Percentiles rank a stretch among this genome's conserved stretches.
Conservation (phyloP, 345 rosid species). For the Citrus maxima region DNA sequence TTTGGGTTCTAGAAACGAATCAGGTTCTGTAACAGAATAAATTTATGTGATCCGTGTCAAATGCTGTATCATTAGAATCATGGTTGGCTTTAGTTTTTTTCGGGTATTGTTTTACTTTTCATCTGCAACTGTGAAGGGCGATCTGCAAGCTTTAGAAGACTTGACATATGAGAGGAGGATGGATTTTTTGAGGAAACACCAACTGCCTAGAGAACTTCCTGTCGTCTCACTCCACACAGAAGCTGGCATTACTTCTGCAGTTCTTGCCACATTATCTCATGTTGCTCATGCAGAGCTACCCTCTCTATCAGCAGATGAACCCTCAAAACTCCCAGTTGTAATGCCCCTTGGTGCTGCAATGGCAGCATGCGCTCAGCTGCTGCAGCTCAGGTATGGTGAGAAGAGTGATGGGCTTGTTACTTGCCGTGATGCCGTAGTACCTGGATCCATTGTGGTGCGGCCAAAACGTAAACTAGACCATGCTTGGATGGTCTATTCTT, state of each 20-base stretch:
- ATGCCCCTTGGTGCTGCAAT: constrained; percentile 93
- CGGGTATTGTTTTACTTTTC: background rate
- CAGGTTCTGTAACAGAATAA: background rate
- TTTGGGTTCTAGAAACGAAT: background rate
- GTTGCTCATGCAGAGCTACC: constrained; percentile 94
- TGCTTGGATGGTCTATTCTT: constrained; percentile 98
- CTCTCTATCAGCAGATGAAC: constrained; percentile 42
- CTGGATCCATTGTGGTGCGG: constrained; percentile 86
- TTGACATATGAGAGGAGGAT: constrained; percentile 83
- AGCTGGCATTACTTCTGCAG: constrained; percentile 80
- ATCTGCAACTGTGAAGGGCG: constrained; percentile 53
- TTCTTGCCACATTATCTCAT: constrained; percentile 71
- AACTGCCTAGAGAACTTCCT: constrained; percentile 72
- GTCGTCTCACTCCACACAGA: constrained; percentile 89
- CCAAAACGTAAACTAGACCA: constrained; percentile 82
- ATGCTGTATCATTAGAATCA: background rate
- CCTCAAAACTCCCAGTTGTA: constrained; percentile 75
- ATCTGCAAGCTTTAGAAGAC: constrained; percentile 91
- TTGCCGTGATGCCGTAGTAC: constrained; percentile 87
- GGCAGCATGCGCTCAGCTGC: constrained; percentile 96
- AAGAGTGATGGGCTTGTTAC: constrained; percentile 93
- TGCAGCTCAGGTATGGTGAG: constrained; percentile 76
- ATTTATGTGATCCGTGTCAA: background rate
- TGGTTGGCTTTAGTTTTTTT: background rate
- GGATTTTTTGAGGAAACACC: constrained; percentile 73